phyloP scores from a whole-genome alignment of 352 stramenopile species.

The Pythium dissimile region DNA sequence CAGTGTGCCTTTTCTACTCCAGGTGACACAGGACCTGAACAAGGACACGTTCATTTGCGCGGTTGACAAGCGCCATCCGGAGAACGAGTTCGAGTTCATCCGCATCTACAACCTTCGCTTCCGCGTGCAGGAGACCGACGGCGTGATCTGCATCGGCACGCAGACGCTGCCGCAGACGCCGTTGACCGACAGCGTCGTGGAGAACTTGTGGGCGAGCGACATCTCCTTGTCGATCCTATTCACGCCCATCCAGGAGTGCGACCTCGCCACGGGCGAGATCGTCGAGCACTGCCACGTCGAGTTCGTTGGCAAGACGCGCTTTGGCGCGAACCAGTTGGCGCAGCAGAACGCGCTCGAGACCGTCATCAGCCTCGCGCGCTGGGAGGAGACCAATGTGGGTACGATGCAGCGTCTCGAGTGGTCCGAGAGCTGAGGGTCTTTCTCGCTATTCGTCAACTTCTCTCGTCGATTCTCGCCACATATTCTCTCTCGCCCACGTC shows the following conservation, averaged over 20 bases:
- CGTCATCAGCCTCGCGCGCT: conserved; percentile 49
- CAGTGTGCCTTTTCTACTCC: background rate
- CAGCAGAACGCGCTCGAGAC: conserved; percentile 48
- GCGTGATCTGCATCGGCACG: conserved; percentile 33
- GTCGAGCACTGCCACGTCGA: conserved; percentile 36
- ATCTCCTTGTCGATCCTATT: conserved; percentile 39
- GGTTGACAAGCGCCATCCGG: conserved; percentile 31
- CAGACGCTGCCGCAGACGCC: conserved; percentile 30
- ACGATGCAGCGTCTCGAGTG: conserved; percentile 27
- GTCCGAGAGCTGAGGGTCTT: background rate
- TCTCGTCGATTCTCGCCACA: no score
- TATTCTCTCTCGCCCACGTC: no score
- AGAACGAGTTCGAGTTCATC: conserved; percentile 26
- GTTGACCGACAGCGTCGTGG: background rate
- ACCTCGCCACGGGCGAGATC: conserved; percentile 14
- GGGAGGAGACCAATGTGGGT: conserved; percentile 53
- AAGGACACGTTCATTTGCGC: conserved; percentile 53
- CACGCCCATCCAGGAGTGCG: conserved; percentile 24
- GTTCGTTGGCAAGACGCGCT: conserved; percentile 31
- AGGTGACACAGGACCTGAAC: conserved; percentile 44
- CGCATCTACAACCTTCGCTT: conserved; percentile 45
- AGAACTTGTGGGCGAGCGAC: conserved; percentile 39
- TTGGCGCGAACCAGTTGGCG: conserved; percentile 27
- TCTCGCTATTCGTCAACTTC: background rate
- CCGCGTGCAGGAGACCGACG: conserved; percentile 35